phyloP scores from a whole-genome alignment of 2,329 filamentous ascomycete species.

The Pseudogymnoascus sp. region DNA sequence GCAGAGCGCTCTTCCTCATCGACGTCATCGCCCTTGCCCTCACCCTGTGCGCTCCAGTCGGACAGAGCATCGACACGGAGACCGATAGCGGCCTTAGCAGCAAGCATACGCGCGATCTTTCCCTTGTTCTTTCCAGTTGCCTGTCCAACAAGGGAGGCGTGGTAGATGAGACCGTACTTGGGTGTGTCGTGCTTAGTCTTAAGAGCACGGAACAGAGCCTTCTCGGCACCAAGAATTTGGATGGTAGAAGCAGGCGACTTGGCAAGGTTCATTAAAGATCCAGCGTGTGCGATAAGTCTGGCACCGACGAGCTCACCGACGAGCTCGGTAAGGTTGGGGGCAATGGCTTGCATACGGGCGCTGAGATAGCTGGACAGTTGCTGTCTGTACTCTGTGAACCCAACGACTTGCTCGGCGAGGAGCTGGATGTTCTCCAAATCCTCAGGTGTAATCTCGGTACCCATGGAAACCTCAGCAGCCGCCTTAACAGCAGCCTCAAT shows the following conservation, averaged over 20 bases:
- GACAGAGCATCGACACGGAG: conserved; percentile 85
- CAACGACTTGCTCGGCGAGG: conserved; percentile 87
- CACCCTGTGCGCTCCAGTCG: conserved; percentile 63
- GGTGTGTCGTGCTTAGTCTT: conserved; percentile 99
- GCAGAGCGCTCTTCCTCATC: conserved; percentile 86
- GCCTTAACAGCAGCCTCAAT: conserved; percentile 87
- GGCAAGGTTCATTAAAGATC: conserved; percentile 88
- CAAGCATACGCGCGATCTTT: conserved; percentile 95
- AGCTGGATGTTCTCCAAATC: conserved; percentile 90
- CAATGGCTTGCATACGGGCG: conserved; percentile 92
- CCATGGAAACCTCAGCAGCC: conserved; percentile 95
- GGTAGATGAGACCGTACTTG: conserved; percentile 94
- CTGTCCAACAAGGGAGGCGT: conserved; percentile 89
- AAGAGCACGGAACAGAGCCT: conserved; percentile 93
- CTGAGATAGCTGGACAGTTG: conserved; percentile 85
- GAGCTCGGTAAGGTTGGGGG: conserved; percentile 88
- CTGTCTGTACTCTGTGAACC: conserved; percentile 82
- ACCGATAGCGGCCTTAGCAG: conserved; percentile 88
- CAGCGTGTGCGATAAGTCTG: conserved; percentile 87
- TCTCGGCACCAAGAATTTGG: conserved; percentile 97
- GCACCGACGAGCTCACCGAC: conserved; percentile 92
- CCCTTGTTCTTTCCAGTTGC: conserved; percentile 98
- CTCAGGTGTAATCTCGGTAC: conserved; percentile 88
- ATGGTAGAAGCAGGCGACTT: conserved; percentile 94
- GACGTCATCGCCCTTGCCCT: conserved; percentile 54